Evolutionary conservation across 345 rosid genomes (phyloP).

Genomic region (Gossypium herbaceum): DNA sequence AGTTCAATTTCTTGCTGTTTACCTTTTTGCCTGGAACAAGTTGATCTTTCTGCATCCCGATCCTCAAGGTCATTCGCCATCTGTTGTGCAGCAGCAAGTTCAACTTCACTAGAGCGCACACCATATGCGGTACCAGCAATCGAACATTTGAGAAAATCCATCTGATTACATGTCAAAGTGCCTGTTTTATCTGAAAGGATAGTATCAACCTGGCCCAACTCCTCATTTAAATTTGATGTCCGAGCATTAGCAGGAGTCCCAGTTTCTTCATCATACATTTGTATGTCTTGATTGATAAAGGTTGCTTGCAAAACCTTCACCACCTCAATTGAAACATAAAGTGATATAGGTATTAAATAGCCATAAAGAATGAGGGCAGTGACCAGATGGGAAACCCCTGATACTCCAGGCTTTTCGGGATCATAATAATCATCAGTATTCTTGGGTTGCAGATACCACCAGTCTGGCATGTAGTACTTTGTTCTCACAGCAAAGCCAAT

Average conservation of each 20-base stretch:
- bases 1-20: slow-evolving; percentile 66
- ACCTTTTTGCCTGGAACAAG: slow-evolving; percentile 31
- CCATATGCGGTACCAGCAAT: slow-evolving; percentile 86
- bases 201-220: slow-evolving; percentile 95
- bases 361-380: slow-evolving; percentile 97
- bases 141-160: slow-evolving; percentile 97
- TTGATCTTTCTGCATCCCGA: slow-evolving; percentile 38
- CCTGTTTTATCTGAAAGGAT: slow-evolving; percentile 99
- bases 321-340: slow-evolving; percentile 95
- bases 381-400: slow-evolving; percentile 78
- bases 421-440: slow-evolving; percentile 48
- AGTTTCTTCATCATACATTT: slow-evolving; percentile 86
- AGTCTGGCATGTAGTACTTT: slow-evolving; percentile 65
- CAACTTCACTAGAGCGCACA: slow-evolving; percentile 69
- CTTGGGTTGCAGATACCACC: slow-evolving; percentile 76
- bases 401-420: slow-evolving; percentile 51
- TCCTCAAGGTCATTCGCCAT: slow-evolving; percentile 83
- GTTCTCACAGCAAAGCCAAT: slow-evolving; percentile 83
- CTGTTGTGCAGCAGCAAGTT: slow-evolving; percentile 82
- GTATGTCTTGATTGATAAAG: slow-evolving; percentile 82
- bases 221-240: slow-evolving; percentile 97
- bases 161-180: slow-evolving; percentile 97
- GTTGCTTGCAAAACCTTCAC: slow-evolving; percentile 96
- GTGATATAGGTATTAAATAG: slow-evolving; percentile 91
- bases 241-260: slow-evolving; percentile 87